phyloP scores from a whole-genome alignment of 2,329 filamentous ascomycete species.

The Pyrenochaeta sp. region DNA sequence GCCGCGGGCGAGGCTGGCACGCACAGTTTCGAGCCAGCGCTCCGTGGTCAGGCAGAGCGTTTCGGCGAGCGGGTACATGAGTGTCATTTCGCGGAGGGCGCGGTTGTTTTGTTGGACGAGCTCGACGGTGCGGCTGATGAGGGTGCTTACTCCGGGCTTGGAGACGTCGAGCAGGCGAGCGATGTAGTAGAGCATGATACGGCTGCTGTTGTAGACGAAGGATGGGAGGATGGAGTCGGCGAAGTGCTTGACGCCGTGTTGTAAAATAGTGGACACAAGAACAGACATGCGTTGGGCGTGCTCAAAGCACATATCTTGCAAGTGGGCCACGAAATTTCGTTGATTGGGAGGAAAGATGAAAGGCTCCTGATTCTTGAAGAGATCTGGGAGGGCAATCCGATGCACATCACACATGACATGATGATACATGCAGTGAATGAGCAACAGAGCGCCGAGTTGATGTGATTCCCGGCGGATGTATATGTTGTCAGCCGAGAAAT shows the following conservation, averaged over 20 bases:
- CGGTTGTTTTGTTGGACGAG: slow-evolving; percentile 42
- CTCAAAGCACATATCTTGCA: slow-evolving; percentile 41
- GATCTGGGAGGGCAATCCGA: slow-evolving; percentile 38
- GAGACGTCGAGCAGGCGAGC: slow-evolving; percentile 36
- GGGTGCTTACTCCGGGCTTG: slow-evolving; percentile 33
- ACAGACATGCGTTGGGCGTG: slow-evolving; percentile 40
- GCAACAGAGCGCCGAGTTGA: slow-evolving; percentile 40
- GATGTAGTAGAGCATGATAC: slow-evolving; percentile 45
- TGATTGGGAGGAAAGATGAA: slow-evolving; percentile 37
- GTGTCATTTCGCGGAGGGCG: slow-evolving; percentile 38
- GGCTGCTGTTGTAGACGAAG: slow-evolving; percentile 43
- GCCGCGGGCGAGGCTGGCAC: slow-evolving; percentile 35
- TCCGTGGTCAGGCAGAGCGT: slow-evolving; percentile 39
- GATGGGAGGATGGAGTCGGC: slow-evolving; percentile 43
- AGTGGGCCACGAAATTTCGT: slow-evolving; percentile 29
- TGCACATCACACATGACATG: slow-evolving; percentile 43
- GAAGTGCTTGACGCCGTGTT: slow-evolving; percentile 43
- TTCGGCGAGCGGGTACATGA: slow-evolving; percentile 42
- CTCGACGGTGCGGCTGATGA: slow-evolving; percentile 36
- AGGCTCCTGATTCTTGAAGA: slow-evolving; percentile 40
- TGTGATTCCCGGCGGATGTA: slow-evolving; percentile 44
- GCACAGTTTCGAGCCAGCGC: slow-evolving; percentile 41
- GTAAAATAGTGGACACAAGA: slow-evolving; percentile 34
- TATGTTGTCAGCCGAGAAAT: slow-evolving; percentile 43
- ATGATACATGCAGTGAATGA: slow-evolving; percentile 46